Evolutionary conservation across 2,329 filamentous ascomycete genomes (phyloP), one percentile per base, ranked within the genome.

Genomic region (Fusarium proliferatum): DNA sequence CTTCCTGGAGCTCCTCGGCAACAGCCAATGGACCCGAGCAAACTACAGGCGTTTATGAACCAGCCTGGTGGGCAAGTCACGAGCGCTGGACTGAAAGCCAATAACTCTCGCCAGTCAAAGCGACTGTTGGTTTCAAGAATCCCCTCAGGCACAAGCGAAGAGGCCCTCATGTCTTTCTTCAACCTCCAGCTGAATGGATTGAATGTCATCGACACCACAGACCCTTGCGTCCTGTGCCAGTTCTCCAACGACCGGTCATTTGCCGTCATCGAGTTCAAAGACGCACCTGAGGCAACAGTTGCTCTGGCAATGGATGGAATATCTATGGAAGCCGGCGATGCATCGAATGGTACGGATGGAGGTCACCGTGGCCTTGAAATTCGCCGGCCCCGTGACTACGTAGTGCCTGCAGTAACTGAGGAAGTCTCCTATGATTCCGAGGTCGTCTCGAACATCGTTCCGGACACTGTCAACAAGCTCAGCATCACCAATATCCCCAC

Each of bases 121-220:
- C 93, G 97, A 75, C 89, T 99, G 30, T 90, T 99, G 76, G 90
- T 95, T 36, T 92, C 94, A 84, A 97, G 97, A 80, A 83, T 99
- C 19, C 93, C 96, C 5, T 79, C 88, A 4, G 88, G 86, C 30
- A 88, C 89, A n/a, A 93, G 90, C 19, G 94, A 97, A 67, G 95
- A 97, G 60, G 86, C 85, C 71, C 81, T 99, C 45, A 85, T 92
- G 68, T 88, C 91, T 28, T 99, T 98, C 85, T 98, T 99, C 88
- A 99, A 99, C 79, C 87, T 97, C 30, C 95, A 98, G 81, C 89
- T 99, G 58, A 98, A 99, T 78, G 95, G 95, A n/a, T 86, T 99
- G 52, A 99, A 99, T 78, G 93, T 98, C 41, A 90, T 97, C 59
- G 91, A 94, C 74, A 91, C 90, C 73, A 88, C 89, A 52, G 95